Percentiles rank a stretch among this genome's conserved stretches.
These are phyloP conservation scores for Hanseniaspora hatyaiensis DNA, from an alignment of 805 yeast genomes.

Conservation along the genomic window DNA sequence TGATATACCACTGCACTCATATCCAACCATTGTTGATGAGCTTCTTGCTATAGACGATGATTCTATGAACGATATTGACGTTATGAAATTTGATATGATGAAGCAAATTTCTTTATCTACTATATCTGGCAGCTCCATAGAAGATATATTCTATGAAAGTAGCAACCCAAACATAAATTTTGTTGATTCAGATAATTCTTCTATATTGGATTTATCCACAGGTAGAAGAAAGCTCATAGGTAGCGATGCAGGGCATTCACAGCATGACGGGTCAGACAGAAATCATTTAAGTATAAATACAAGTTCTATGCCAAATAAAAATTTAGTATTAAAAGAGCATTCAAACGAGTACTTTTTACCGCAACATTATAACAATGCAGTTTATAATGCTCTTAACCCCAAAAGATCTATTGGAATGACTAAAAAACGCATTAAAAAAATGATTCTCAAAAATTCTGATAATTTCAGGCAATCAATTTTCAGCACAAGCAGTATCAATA, in stretches of 20 bases:
- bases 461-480: slow-evolving; percentile 2
- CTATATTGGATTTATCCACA: slow-evolving; percentile 4
- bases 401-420: slow-evolving; percentile 27
- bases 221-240: background rate
- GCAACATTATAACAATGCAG: slow-evolving; percentile 19
- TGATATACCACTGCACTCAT: slow-evolving; percentile 7
- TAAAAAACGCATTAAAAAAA: slow-evolving; percentile 22
- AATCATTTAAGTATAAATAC: background rate
- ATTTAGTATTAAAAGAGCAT: slow-evolving; percentile 20
- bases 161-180: slow-evolving; percentile 7
- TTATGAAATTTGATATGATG: background rate
- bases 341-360: slow-evolving; percentile 21
- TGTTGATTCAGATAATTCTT: background rate
- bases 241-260: background rate
- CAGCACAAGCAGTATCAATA: background rate
- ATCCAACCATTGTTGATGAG: slow-evolving; percentile 12
- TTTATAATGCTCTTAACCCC: slow-evolving; percentile 21
- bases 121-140: slow-evolving; percentile 12
- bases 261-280: background rate
- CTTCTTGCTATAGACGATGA: slow-evolving; percentile 12
- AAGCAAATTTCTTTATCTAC: slow-evolving; percentile 9
- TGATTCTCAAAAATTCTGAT: slow-evolving; percentile 13
- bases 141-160: slow-evolving; percentile 5
- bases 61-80: slow-evolving; percentile 10
- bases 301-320: background rate